phyloP scores from a whole-genome alignment of 75 land plant genomes.

The Pinus albicaulis region DNA sequence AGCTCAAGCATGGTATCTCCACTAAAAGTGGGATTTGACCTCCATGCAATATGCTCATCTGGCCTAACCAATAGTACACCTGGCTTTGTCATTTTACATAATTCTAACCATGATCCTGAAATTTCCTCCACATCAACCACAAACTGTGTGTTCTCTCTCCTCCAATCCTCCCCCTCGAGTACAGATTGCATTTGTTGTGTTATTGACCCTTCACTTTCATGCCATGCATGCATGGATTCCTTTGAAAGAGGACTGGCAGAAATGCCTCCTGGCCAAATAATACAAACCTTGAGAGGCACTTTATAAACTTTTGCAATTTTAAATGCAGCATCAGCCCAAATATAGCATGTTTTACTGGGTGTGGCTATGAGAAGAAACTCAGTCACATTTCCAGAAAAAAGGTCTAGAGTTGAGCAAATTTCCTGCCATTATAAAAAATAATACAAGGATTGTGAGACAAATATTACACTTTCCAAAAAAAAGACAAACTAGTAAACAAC shows the following conservation, averaged over 20 bases:
- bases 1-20: conserved; percentile 33
- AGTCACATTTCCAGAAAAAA: conserved; percentile 41
- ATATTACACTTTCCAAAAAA: not conserved
- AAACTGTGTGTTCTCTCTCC: not conserved
- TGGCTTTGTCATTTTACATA: conserved; percentile 52
- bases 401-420: conserved; percentile 72
- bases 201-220: not conserved
- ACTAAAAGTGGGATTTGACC: conserved; percentile 23
- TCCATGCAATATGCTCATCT: conserved; percentile 95
- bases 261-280: conserved; percentile 66
- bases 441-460: not conserved
- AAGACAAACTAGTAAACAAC: not conserved
- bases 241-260: not conserved
- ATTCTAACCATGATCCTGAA: conserved; percentile 72
- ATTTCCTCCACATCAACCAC: conserved; percentile 57
- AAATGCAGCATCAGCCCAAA: conserved; percentile 51
- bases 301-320: conserved; percentile 36
- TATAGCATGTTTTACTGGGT: conserved; percentile 42
- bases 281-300: conserved; percentile 39
- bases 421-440: conserved; percentile 26
- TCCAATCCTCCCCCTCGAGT: conserved; percentile 22
- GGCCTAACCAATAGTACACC: conserved; percentile 89
- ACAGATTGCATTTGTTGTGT: not conserved
- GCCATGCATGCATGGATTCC: not conserved
- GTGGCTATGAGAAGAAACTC: conserved; percentile 76